Evolutionary conservation across 2,329 filamentous ascomycete species (phyloP), one percentile per base, ranked within the genome.

Genomic region (Arthrinium phaeospermum): DNA sequence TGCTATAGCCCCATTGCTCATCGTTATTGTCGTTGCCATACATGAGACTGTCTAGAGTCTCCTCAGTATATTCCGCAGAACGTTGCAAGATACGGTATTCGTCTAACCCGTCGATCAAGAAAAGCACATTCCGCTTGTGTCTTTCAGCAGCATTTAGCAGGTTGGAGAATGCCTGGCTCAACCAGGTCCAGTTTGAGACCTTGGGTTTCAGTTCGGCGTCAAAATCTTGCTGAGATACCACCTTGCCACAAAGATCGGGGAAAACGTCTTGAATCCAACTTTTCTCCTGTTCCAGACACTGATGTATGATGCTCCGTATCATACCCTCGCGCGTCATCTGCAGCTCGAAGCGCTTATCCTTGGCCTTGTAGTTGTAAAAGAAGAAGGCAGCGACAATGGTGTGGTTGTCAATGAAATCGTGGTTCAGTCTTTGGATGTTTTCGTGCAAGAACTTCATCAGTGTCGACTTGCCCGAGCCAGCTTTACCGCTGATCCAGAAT

Each of bases 391-490:
- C 69, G 27, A 71, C 37, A 12, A 72, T 68, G 37, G 71, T 30
- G 13, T 24, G 8, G 30, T 22, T 12, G 27, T 44, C 34, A 19
- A 71, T 30, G 37, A 72, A 71, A 10, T 61, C 37, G 37, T 72
- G 67, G n/a, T 24, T 13, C 4, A 51, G 49, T 1, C 12, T 27
- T 14, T 1, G 49, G 1, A 27, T 51, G 4, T 51, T 51, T 27
- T 51, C 1, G 8, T 27, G n/a, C n/a, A 27, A 27, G n/a, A 13
- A 51, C 67, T 74, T 76, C 61, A 75, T 73, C n/a, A 75, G 68
- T 4, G 75, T 76, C 24, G 72, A 75, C 70, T 77, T 77, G 5
- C 75, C 75, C 34, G 74, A 74, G 3, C 75, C 75, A 30, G 75
- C 51, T 44, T 74, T 74, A 16, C 75, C 75, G 13, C 67, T 72